These are phyloP conservation scores for Chlorella sp. DNA, from an alignment of 139 green algal genomes.

Conservation along the genomic window DNA sequence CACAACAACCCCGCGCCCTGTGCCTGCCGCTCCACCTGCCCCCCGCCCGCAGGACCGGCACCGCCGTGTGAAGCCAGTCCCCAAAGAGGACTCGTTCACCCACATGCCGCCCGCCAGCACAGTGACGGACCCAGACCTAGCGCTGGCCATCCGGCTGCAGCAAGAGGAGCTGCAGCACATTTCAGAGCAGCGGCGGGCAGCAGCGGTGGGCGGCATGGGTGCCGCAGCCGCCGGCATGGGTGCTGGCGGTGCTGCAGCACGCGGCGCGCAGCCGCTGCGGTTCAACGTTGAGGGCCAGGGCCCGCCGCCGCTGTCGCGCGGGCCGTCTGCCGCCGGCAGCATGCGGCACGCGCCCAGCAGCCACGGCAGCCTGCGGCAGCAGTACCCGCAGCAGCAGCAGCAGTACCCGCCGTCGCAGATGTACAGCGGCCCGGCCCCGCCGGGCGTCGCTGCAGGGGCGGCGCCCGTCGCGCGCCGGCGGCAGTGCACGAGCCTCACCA, in stretches of 20 bases:
- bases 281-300: background rate
- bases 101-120: background rate
- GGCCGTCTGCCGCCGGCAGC: background rate
- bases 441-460: constrained; percentile 8
- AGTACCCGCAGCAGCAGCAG: background rate
- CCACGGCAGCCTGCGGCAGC: background rate
- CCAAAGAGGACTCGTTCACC: constrained; percentile 39
- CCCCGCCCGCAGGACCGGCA: constrained; percentile 9
- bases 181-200: background rate
- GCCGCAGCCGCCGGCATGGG: background rate
- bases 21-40: no score
- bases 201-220: background rate
- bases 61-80: constrained; percentile 43
- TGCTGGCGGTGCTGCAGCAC: background rate
- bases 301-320: no score
- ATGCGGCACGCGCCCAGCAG: background rate
- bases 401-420: background rate
- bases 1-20: no score
- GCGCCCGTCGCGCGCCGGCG: background rate
- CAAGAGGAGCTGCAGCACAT: constrained; percentile 47
- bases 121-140: constrained; percentile 33
- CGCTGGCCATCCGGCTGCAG: constrained; percentile 49
- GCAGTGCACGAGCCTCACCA: background rate
- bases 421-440: background rate
- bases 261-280: constrained; percentile 1